Evolutionary conservation across 176 grass and related monocot species (phyloP).

Genomic region (Thinopyrum elongatum): DNA sequence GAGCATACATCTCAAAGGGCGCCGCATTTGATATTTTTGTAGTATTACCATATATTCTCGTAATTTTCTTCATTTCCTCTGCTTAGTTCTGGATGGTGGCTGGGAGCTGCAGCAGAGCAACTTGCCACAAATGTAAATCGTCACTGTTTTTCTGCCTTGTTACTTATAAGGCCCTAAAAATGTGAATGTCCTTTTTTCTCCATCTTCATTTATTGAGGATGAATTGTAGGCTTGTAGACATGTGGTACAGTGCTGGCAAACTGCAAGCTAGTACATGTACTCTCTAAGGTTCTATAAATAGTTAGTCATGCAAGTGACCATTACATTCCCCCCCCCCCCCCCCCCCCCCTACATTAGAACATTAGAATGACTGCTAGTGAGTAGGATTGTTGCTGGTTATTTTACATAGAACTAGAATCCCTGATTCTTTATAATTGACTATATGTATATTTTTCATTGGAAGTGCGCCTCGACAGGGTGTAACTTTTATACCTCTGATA

Average conservation of each 20-base stretch:
- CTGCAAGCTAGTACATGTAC: background rate
- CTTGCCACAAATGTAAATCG: background rate
- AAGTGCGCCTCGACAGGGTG: no score
- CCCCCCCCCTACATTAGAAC: no score
- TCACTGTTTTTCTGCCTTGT: background rate
- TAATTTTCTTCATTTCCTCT: background rate
- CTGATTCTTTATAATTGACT: no score
- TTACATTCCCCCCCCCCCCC: background rate
- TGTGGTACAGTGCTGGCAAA: background rate
- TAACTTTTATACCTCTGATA: background rate
- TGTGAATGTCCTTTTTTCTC: background rate
- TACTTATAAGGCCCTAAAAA: background rate
- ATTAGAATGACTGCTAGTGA: background rate
- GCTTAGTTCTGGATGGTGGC: background rate
- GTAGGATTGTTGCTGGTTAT: background rate
- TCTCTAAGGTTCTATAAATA: background rate
- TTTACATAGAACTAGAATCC: background rate
- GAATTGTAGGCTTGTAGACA: background rate
- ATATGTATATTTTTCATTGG: no score
- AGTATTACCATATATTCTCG: background rate
- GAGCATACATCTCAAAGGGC: background rate
- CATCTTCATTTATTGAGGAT: background rate
- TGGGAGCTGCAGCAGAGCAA: background rate
- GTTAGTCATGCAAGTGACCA: background rate
- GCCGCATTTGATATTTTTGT: background rate